Percentiles rank a stretch among this genome's conserved stretches.
Evolutionary conservation across 2,329 filamentous ascomycete genomes (phyloP).

Genomic region (Fusarium subglutinans): DNA sequence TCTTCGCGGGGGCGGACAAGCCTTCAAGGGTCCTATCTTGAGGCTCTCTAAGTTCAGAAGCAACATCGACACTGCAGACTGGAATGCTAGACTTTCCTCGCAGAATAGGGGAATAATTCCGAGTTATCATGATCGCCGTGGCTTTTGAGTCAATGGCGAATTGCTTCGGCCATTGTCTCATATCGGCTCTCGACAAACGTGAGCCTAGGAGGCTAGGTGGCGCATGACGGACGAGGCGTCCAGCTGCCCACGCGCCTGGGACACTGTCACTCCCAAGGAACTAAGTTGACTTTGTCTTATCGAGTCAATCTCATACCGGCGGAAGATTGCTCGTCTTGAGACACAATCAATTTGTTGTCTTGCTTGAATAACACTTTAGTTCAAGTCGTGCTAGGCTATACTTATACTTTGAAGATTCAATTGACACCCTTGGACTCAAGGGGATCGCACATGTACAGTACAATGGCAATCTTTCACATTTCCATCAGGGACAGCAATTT

Average conservation of each 20-base stretch:
- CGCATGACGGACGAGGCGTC: slow-evolving; percentile 35
- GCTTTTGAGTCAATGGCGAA: slow-evolving; percentile 1
- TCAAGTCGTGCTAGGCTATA: background rate
- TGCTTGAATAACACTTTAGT: background rate
- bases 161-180: slow-evolving; percentile 25
- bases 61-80: background rate
- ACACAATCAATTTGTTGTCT: slow-evolving; percentile 3
- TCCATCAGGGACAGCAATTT: background rate
- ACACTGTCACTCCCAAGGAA: slow-evolving; percentile 28
- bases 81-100: slow-evolving; percentile 28
- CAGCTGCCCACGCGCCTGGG: slow-evolving; percentile 20
- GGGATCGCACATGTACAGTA: background rate
- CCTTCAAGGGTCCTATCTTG: slow-evolving; percentile 33
- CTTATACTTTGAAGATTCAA: background rate
- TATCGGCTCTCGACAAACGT: slow-evolving; percentile 16
- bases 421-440: background rate
- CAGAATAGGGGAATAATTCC: slow-evolving; percentile 5
- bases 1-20: slow-evolving; percentile 15
- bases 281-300: slow-evolving; percentile 8
- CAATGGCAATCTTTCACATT: background rate
- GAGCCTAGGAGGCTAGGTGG: slow-evolving; percentile 7
- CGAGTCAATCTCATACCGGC: slow-evolving; percentile 7
- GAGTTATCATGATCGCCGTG: slow-evolving; percentile 17
- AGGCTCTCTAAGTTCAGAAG: slow-evolving; percentile 19
- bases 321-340: background rate